phyloP scores from a whole-genome alignment of 768 basidiomycete species.

The Tricholoma hemisulphureum region DNA sequence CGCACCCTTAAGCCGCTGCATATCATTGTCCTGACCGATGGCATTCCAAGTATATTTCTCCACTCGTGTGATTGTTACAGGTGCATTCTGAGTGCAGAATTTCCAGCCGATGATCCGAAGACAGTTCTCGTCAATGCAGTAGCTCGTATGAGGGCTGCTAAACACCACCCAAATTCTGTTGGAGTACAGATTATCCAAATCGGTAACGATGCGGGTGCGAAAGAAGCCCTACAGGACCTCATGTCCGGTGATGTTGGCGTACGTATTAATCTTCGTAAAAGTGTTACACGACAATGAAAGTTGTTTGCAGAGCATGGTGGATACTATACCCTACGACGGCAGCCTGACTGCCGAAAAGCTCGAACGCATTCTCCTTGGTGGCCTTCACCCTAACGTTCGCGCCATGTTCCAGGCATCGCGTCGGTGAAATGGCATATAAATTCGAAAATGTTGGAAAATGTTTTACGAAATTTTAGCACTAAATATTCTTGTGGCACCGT shows the following conservation, averaged over 20 bases:
- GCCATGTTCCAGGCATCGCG: too few species aligned
- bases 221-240: background rate
- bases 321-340: background rate
- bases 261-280: background rate
- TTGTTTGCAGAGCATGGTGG: background rate
- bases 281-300: too few species aligned
- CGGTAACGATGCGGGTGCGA: conserved; percentile 18
- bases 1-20: conserved; percentile 25
- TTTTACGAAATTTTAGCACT: too few species aligned
- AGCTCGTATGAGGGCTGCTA: conserved; percentile 16
- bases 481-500: too few species aligned
- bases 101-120: too few species aligned
- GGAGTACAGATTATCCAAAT: conserved; percentile 35
- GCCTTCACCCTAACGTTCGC: too few species aligned
- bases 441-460: too few species aligned
- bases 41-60: too few species aligned
- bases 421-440: too few species aligned
- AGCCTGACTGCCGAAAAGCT: background rate
- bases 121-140: conserved; percentile 26
- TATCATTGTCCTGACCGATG: conserved; percentile 34
- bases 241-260: background rate
- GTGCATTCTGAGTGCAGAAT: too few species aligned
- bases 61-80: too few species aligned
- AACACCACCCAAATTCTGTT: conserved; percentile 33
- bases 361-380: background rate